Evolutionary conservation across 345 rosid genomes (phyloP).

Genomic region (Isatis tinctoria): DNA sequence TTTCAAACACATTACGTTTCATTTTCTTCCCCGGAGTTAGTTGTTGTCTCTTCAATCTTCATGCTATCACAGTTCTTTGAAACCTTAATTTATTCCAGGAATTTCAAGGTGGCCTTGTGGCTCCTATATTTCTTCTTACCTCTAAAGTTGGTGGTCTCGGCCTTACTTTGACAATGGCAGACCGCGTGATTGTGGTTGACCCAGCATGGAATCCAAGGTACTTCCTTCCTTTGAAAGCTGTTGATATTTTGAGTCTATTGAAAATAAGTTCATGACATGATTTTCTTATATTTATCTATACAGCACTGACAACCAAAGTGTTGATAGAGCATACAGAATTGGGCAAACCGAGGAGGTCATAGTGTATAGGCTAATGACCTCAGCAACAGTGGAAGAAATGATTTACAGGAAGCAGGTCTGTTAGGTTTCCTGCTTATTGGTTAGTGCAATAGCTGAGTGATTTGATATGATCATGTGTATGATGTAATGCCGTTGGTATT

Average conservation of each 20-base stretch:
- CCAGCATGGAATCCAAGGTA: slow-evolving; percentile 1
- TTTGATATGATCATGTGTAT: slow-evolving; percentile 4
- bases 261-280: neutral
- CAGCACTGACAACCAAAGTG: slow-evolving; percentile 97
- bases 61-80: slow-evolving; percentile 13
- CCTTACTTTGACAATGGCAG: slow-evolving; percentile 95
- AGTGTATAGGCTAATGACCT: slow-evolving; percentile 91
- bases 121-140: slow-evolving; percentile 90
- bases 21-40: neutral
- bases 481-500: neutral
- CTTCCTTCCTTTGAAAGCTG: neutral
- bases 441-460: neutral
- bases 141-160: slow-evolving; percentile 99
- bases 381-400: slow-evolving; percentile 98
- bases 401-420: slow-evolving; percentile 92
- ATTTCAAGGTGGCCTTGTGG: slow-evolving; percentile 72
- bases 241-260: neutral
- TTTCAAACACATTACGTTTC: neutral
- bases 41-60: slow-evolving; percentile 14
- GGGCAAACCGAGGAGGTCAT: slow-evolving; percentile 92
- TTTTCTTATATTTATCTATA: slow-evolving; percentile 15
- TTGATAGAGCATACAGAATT: slow-evolving; percentile 97
- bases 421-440: neutral
- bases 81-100: slow-evolving; percentile 50
- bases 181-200: slow-evolving; percentile 55